A percentile compares a stretch with the other conserved stretches of the same genome.
phyloP scores from a whole-genome alignment of 331 rosid species.

The Cucumis variabilis region DNA sequence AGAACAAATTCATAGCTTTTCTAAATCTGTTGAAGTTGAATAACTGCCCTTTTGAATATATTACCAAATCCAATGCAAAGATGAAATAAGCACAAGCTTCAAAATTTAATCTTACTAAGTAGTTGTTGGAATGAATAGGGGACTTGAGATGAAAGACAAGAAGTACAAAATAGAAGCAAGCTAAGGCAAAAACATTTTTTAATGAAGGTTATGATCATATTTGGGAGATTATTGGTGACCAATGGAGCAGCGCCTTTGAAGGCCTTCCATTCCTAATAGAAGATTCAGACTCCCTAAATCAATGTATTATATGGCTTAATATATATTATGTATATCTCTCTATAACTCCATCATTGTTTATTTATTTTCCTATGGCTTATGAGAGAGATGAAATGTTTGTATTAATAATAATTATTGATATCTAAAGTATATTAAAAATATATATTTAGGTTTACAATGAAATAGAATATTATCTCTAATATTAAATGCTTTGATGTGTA shows the following conservation, averaged over 20 bases:
- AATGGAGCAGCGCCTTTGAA: slow-evolving; percentile 79
- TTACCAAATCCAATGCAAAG: no score
- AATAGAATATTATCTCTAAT: background rate
- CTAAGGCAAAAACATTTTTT: slow-evolving; percentile 45
- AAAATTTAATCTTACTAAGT: no score
- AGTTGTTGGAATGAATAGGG: slow-evolving; percentile 45
- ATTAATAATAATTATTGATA: background rate
- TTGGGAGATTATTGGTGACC: slow-evolving; percentile 85
- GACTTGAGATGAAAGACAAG: slow-evolving; percentile 57
- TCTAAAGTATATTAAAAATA: background rate
- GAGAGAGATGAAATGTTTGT: background rate
- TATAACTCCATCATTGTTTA: background rate
- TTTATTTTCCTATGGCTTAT: background rate
- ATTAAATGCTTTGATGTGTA: background rate
- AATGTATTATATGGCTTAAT: slow-evolving; percentile 58
- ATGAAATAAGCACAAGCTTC: no score
- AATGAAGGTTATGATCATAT: slow-evolving; percentile 65
- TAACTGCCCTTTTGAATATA: no score
- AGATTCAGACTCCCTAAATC: slow-evolving; percentile 88
- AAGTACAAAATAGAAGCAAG: slow-evolving; percentile 46
- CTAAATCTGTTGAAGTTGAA: no score
- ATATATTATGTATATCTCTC: background rate
- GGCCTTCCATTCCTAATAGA: slow-evolving; percentile 55
- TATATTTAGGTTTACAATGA: background rate
- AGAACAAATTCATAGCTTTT: no score